phyloP scores from a whole-genome alignment of 2,329 filamentous ascomycete genomes.

The Fusarium sp. region DNA sequence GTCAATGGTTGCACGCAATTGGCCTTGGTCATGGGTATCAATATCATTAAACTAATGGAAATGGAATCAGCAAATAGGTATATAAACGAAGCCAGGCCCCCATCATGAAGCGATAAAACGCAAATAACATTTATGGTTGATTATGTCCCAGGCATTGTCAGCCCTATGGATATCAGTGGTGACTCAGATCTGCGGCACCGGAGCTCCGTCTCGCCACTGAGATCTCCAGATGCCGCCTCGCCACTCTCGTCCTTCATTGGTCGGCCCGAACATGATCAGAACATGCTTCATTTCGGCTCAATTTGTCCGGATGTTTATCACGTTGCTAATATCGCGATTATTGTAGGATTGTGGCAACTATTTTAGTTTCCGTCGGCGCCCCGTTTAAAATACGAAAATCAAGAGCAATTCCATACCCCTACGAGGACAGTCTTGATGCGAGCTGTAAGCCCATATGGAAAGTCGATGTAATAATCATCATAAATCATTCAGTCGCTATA shows the following conservation, averaged over 20 bases:
- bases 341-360: no score
- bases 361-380: accelerated
- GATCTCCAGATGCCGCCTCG: constrained; percentile 1
- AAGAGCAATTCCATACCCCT: background rate
- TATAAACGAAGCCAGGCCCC: background rate
- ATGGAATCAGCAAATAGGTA: background rate
- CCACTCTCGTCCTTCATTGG: background rate
- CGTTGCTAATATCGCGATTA: accelerated
- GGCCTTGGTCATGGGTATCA: no score
- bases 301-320: background rate
- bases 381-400: no score
- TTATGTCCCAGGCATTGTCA: background rate
- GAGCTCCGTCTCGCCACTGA: background rate
- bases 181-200: constrained; percentile 1
- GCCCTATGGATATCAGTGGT: background rate
- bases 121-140: no score
- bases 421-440: no score
- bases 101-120: no score
- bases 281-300: background rate
- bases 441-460: no score
- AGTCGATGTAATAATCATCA: background rate
- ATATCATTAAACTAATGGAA: no score
- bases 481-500: constrained; percentile 22
- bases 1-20: accelerated
- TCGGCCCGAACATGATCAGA: constrained; percentile 5